Conservation (phyloP, 805 yeast genomes). For the Yamadazyma insecticola region DNA sequence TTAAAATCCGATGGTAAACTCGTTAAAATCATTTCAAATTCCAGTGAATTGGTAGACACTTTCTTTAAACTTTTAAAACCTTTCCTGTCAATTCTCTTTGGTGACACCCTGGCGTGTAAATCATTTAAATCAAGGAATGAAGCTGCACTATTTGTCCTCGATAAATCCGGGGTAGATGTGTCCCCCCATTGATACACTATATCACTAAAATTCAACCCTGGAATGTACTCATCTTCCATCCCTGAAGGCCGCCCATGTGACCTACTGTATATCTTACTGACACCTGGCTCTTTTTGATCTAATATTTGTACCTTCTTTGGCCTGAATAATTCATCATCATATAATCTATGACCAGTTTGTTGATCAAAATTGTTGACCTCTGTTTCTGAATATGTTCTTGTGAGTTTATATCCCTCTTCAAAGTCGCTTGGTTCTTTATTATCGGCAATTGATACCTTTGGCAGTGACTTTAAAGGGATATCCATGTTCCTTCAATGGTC, state of each 20-base stretch:
- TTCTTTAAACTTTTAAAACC: slow-evolving; percentile 4
- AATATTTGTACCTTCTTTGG: too few species aligned
- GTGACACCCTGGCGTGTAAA: slow-evolving; percentile 41
- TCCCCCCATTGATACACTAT: slow-evolving; percentile 44
- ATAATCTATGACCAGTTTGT: slow-evolving; percentile 49
- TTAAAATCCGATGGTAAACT: slow-evolving; percentile 50
- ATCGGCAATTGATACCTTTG: slow-evolving; percentile 34
- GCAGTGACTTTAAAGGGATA: slow-evolving; percentile 36
- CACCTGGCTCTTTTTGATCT: slow-evolving; percentile 5
- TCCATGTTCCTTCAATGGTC: too few species aligned
- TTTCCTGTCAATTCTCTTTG: slow-evolving; percentile 29
- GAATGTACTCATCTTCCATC: slow-evolving; percentile 72
- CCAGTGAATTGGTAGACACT: slow-evolving; percentile 7
- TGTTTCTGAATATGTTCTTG: slow-evolving; percentile 60
- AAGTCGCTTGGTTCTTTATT: slow-evolving; percentile 11
- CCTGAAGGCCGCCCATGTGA: slow-evolving; percentile 40
- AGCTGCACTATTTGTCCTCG: slow-evolving; percentile 20
- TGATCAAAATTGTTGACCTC: slow-evolving; percentile 58
- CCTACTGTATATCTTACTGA: slow-evolving; percentile 23
- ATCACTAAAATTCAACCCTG: slow-evolving; percentile 58
- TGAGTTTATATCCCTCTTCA: slow-evolving; percentile 23
- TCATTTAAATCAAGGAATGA: slow-evolving; percentile 38
- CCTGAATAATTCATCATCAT: slow-evolving; percentile 49
- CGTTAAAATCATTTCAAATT: slow-evolving; percentile 37
- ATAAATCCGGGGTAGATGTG: slow-evolving; percentile 12